phyloP scores from a whole-genome alignment of 805 yeast species.

The Wickerhamomyces subpelliculosus region DNA sequence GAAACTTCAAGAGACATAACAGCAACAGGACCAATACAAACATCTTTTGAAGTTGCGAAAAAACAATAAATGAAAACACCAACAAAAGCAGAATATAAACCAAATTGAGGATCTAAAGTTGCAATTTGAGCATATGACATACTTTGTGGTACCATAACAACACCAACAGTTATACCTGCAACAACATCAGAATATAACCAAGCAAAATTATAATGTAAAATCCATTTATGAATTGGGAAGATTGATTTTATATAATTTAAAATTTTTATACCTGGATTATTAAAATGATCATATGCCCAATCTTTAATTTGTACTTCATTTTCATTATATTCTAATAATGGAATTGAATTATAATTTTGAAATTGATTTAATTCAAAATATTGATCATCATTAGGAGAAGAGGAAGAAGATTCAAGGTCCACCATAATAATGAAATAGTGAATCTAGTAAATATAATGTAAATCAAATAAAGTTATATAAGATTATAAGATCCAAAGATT shows the following conservation, averaged over 20 bases:
- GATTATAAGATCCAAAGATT: no score
- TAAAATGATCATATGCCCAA: constrained; percentile 5
- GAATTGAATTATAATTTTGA: background rate
- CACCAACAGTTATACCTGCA: constrained; percentile 92
- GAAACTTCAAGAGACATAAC: constrained; percentile 88
- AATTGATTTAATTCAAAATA: background rate
- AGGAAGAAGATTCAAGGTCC: no score
- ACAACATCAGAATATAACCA: constrained; percentile 82
- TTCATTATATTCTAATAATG: background rate
- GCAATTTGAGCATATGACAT: constrained; percentile 94
- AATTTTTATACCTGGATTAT: constrained; percentile 20
- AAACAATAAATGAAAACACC: constrained; percentile 86
- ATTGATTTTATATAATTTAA: constrained; percentile 49
- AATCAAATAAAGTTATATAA: no score
- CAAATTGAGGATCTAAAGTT: constrained; percentile 72
- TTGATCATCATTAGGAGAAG: no score
- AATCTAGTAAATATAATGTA: no score
- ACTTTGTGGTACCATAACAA: constrained; percentile 88
- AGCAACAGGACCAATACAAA: constrained; percentile 94
- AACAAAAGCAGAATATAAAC: constrained; percentile 84
- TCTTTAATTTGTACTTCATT: constrained; percentile 3
- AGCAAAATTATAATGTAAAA: constrained; percentile 67
- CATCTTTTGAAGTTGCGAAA: constrained; percentile 94
- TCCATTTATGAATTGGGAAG: constrained; percentile 82
- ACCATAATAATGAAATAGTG: no score